These are phyloP conservation scores for Cladophialophora chaetospira DNA, from an alignment of 2,329 filamentous ascomycete species.

Conservation along the genomic window DNA sequence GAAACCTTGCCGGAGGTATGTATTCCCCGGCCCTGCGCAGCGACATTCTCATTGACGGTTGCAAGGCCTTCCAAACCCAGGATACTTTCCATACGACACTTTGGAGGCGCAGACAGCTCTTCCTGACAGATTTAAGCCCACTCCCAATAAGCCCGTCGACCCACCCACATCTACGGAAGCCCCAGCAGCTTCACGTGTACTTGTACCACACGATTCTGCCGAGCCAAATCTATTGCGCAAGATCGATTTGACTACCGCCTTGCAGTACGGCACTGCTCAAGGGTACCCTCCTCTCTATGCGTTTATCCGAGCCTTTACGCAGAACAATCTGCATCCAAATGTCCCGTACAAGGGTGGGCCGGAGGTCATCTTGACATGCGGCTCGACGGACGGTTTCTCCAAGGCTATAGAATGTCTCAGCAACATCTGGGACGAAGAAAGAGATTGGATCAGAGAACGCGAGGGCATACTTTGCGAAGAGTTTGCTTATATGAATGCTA, in stretches of 20 bases:
- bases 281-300: conserved; percentile 78
- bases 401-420: conserved; percentile 76
- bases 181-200: conserved; percentile 56
- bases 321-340: conserved; percentile 75
- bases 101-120: conserved; percentile 78
- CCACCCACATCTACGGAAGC: conserved; percentile 44
- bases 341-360: conserved; percentile 76
- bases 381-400: conserved; percentile 80
- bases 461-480: conserved; percentile 78
- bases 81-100: conserved; percentile 88
- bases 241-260: conserved; percentile 77
- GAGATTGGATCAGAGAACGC: conserved; percentile 67
- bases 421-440: conserved; percentile 71
- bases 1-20: conserved; percentile 62
- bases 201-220: conserved; percentile 69
- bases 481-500: conserved; percentile 77
- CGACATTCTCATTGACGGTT: conserved; percentile 4
- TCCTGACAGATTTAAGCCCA: conserved; percentile 72
- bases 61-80: conserved; percentile 74
- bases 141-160: conserved; percentile 62
- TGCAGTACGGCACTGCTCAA: conserved; percentile 83
- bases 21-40: not conserved
- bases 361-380: conserved; percentile 77
- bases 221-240: conserved; percentile 64
- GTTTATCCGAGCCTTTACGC: conserved; percentile 77